Conservation (phyloP, 2,329 filamentous ascomycete genomes). For the Microdochium paspali region DNA sequence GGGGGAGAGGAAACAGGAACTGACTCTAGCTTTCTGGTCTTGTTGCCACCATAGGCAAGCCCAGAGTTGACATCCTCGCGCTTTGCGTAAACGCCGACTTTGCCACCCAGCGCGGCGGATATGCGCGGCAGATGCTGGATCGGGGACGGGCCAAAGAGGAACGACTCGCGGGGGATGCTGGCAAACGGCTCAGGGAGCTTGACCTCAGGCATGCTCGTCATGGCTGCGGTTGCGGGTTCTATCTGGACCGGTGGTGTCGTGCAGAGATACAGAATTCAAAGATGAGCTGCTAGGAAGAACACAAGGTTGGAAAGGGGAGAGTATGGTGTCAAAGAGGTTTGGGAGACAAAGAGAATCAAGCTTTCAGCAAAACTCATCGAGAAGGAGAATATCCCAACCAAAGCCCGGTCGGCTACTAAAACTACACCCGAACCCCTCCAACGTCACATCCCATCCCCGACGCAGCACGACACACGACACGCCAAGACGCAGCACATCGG, state of each 20-base stretch:
- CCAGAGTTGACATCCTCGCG: constrained; percentile 63
- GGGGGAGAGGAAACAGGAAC: constrained; percentile 4
- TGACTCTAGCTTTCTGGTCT: constrained; percentile 58
- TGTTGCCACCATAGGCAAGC: constrained; percentile 60
- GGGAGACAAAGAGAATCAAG: background rate
- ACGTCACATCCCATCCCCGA: no score
- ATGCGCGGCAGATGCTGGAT: constrained; percentile 60
- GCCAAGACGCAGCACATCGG: no score
- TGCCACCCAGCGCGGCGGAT: constrained; percentile 47
- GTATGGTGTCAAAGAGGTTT: background rate
- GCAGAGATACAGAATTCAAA: background rate
- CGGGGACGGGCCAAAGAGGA: constrained; percentile 60
- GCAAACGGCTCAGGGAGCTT: constrained; percentile 52
- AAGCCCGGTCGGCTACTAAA: no score
- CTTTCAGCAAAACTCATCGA: no score
- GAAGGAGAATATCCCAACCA: no score
- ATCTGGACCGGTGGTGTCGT: background rate
- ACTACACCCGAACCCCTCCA: no score
- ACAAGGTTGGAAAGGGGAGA: no score
- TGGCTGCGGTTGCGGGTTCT: background rate
- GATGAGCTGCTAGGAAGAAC: no score
- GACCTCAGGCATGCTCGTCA: constrained; percentile 18
- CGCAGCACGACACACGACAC: no score
- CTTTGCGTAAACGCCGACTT: constrained; percentile 59
- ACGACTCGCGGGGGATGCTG: constrained; percentile 48